Evolutionary conservation across 225 moss, liverwort and hornwort species (phyloP).

Genomic region (Ulota crispa): DNA sequence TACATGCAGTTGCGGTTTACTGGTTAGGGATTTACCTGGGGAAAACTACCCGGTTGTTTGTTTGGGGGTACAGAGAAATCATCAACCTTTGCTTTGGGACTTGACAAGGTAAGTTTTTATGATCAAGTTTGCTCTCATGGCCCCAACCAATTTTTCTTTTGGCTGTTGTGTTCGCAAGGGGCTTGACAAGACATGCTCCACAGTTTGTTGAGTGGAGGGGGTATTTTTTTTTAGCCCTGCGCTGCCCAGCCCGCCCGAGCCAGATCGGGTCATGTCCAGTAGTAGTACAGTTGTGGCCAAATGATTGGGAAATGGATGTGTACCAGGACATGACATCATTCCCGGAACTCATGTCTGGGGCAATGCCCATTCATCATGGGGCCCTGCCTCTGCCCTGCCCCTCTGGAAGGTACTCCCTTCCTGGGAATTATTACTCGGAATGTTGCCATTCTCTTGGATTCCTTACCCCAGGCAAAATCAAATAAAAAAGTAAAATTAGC

Average conservation of each 20-base stretch:
- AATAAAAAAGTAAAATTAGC: too few relatives aligned
- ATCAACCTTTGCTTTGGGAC: neutral
- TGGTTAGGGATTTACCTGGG: too few relatives aligned
- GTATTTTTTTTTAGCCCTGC: neutral
- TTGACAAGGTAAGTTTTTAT: neutral
- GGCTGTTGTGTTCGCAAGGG: neutral
- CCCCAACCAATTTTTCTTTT: neutral
- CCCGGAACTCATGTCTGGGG: neutral
- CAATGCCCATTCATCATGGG: slow-evolving; percentile 14
- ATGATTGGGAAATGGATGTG: slow-evolving; percentile 38
- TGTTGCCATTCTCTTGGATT: neutral
- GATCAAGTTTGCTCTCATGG: neutral
- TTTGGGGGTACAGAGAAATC: neutral
- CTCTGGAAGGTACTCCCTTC: neutral
- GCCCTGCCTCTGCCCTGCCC: too few relatives aligned
- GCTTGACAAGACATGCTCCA: neutral
- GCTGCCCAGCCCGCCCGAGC: too few relatives aligned
- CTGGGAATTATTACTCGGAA: neutral
- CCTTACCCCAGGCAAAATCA: neutral
- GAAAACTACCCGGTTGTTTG: too few relatives aligned
- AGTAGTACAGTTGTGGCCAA: slow-evolving; percentile 4
- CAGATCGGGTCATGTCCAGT: neutral
- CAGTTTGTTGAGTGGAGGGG: neutral
- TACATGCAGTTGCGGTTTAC: neutral
- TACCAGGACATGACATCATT: slow-evolving; percentile 26